Evolutionary conservation across 2,329 filamentous ascomycete species (phyloP).

Genomic region (Xylaria sp.): DNA sequence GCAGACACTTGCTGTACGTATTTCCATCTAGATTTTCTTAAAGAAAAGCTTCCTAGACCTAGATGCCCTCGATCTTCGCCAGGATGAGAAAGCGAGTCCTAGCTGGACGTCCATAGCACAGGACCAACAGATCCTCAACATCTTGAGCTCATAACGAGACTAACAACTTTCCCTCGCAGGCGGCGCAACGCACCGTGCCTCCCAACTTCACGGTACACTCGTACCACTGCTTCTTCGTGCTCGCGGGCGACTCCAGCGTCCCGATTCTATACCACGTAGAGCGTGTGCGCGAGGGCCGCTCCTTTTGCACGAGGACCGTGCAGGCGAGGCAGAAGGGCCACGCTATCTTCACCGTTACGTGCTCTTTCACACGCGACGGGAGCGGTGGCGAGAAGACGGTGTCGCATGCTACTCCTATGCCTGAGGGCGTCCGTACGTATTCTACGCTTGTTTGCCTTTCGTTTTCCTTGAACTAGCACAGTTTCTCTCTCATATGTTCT

Average conservation of each 20-base stretch:
- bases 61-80: background rate
- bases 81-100: background rate
- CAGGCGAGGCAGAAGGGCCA: constrained; percentile 89
- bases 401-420: constrained; percentile 73
- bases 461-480: background rate
- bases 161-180: constrained; percentile 54
- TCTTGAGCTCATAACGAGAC: background rate
- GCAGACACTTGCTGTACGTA: constrained; percentile 62
- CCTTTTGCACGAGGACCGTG: constrained; percentile 93
- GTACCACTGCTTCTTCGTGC: constrained; percentile 99
- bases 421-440: constrained; percentile 52
- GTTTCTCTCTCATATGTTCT: background rate
- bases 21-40: background rate
- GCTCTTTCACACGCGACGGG: constrained; percentile 82
- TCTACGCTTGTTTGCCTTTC: background rate
- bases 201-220: constrained; percentile 85
- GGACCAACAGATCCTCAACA: background rate
- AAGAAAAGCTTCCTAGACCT: background rate
- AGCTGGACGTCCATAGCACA: background rate
- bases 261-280: constrained; percentile 97
- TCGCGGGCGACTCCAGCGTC: constrained; percentile 85
- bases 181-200: constrained; percentile 88
- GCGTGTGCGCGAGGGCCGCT: constrained; percentile 87
- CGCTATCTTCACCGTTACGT: constrained; percentile 94
- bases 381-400: constrained; percentile 65